Evolutionary conservation across 2,329 filamentous ascomycete species (phyloP).

Genomic region (Exophiala sideris): DNA sequence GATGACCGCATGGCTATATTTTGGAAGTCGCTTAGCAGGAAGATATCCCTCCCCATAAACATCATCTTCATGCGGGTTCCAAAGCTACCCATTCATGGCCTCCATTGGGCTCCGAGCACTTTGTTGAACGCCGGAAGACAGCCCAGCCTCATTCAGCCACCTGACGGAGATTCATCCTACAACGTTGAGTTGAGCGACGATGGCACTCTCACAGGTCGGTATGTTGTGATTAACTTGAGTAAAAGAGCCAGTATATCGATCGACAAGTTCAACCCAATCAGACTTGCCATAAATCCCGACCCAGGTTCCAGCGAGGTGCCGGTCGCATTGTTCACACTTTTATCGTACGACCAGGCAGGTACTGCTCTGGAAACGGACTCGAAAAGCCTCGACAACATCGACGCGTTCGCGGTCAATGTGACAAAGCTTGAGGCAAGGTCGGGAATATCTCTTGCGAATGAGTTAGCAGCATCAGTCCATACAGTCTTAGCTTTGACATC

Average conservation of each 20-base stretch:
- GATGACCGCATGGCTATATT: slow-evolving; percentile 15
- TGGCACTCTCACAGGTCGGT: slow-evolving; percentile 3
- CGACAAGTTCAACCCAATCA: slow-evolving; percentile 7
- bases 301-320: not conserved
- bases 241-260: not conserved
- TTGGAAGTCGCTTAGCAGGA: slow-evolving; percentile 3
- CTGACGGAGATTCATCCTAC: not conserved
- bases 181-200: slow-evolving; percentile 1
- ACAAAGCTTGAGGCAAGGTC: slow-evolving; percentile 4
- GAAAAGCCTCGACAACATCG: slow-evolving; percentile 1
- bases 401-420: slow-evolving; percentile 11
- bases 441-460: not conserved
- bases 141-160: not conserved
- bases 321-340: not conserved
- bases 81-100: slow-evolving; percentile 2
- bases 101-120: slow-evolving; percentile 10
- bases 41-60: slow-evolving; percentile 4
- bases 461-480: not conserved
- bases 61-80: slow-evolving; percentile 5
- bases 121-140: slow-evolving; percentile 6
- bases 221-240: slow-evolving; percentile 2
- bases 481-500: not conserved
- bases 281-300: not conserved
- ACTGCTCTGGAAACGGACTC: too few species aligned
- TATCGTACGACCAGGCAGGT: not conserved